Evolutionary conservation across 192 early-diverging fungal genomes (phyloP).

Genomic region (Rhizoclosmatium sp.): DNA sequence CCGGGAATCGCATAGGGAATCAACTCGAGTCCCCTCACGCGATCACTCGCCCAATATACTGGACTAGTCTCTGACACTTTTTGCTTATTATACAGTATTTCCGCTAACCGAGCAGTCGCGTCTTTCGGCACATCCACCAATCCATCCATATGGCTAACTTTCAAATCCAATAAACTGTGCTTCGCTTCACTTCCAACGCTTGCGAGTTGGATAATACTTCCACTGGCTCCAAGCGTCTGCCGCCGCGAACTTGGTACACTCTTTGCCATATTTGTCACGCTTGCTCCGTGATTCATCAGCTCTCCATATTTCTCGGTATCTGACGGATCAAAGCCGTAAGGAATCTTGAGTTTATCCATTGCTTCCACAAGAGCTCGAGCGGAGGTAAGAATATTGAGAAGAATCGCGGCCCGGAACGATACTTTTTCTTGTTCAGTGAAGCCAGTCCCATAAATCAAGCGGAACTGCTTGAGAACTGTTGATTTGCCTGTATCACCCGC

Average conservation of each 20-base stretch:
- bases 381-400: slow-evolving; percentile 90
- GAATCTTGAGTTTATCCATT: slow-evolving; percentile 87
- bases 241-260: not conserved
- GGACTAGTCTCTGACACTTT: slow-evolving; percentile 78
- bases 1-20: slow-evolving; percentile 54
- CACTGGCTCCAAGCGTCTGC: not conserved
- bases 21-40: slow-evolving; percentile 82
- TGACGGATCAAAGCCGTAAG: slow-evolving; percentile 65
- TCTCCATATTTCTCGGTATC: slow-evolving; percentile 67
- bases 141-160: not conserved
- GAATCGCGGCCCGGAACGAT: slow-evolving; percentile 91
- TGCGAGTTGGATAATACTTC: not conserved
- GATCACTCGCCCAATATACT: slow-evolving; percentile 75
- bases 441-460: slow-evolving; percentile 91
- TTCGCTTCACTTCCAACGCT: not conserved
- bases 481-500: slow-evolving; percentile 97
- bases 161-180: not conserved
- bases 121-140: not conserved
- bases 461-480: slow-evolving; percentile 97
- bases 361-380: slow-evolving; percentile 94
- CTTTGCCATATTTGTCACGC: not conserved
- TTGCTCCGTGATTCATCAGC: slow-evolving; percentile 52
- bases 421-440: slow-evolving; percentile 89
- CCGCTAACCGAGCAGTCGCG: slow-evolving; percentile 38
- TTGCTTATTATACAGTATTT: slow-evolving; percentile 84